A percentile compares a stretch with the other conserved stretches of the same genome.
phyloP scores from a whole-genome alignment of 345 rosid species.

The Citrus unshiu region DNA sequence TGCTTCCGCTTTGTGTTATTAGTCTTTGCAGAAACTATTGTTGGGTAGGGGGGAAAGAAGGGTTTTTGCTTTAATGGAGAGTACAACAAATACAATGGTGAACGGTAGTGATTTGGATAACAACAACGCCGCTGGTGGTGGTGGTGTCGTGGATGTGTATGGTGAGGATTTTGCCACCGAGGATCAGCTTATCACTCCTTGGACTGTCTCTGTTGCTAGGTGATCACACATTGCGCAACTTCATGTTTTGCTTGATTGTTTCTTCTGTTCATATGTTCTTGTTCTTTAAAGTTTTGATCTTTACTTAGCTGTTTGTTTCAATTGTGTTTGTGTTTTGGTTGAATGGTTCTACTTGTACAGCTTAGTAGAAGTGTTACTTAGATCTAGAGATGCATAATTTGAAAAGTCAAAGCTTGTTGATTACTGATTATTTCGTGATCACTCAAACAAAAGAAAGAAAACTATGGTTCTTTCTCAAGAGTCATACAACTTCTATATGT shows the following conservation, averaged over 20 bases:
- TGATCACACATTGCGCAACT: constrained; percentile 14
- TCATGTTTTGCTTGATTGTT: background rate
- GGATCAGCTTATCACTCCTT: constrained; percentile 92
- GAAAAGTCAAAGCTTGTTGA: background rate
- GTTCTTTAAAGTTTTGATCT: background rate
- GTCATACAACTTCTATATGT: background rate
- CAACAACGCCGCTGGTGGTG: constrained; percentile 25
- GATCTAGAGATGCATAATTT: background rate
- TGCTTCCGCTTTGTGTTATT: background rate
- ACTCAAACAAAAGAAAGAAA: background rate
- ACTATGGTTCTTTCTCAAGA: background rate
- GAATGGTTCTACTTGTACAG: background rate
- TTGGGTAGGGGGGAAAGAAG: constrained; percentile 24
- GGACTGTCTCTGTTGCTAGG: constrained; percentile 92
- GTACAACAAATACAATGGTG: constrained; percentile 27
- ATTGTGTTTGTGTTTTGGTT: background rate
- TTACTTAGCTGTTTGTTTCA: background rate
- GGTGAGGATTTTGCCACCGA: constrained; percentile 81
- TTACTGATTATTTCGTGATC: background rate
- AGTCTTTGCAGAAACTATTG: constrained; percentile 25
- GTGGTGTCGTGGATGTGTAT: constrained; percentile 64
- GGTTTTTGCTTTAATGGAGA: constrained; percentile 25
- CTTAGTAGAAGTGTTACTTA: background rate
- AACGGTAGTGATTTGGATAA: constrained; percentile 39
- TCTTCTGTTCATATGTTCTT: background rate